Evolutionary conservation across 768 basidiomycete genomes (phyloP).

Genomic region (Boletus subparvulus): DNA sequence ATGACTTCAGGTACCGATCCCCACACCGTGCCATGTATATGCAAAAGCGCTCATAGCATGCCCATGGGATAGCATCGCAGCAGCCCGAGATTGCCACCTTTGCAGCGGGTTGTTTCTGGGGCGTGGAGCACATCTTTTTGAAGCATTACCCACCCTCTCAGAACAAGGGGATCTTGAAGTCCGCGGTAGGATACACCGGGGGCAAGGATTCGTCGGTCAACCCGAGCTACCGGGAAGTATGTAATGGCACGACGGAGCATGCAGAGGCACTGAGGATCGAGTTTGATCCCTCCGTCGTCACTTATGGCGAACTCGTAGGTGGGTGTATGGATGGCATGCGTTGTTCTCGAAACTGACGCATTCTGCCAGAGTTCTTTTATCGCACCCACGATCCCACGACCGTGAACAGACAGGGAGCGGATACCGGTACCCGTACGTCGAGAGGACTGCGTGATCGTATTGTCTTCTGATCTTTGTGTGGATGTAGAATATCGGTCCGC

Average conservation of each 20-base stretch:
- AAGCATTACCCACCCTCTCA: slow-evolving; percentile 71
- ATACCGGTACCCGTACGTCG: slow-evolving; percentile 72
- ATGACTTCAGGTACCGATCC: slow-evolving; percentile 36
- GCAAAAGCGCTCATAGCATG: slow-evolving; percentile 2
- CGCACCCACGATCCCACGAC: slow-evolving; percentile 93
- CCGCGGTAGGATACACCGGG: slow-evolving; percentile 79
- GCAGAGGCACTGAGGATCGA: slow-evolving; percentile 87
- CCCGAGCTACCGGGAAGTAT: slow-evolving; percentile 75
- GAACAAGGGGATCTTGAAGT: slow-evolving; percentile 73
- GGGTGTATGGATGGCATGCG: slow-evolving; percentile 30
- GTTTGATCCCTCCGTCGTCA: slow-evolving; percentile 76
- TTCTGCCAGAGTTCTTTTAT: slow-evolving; percentile 85
- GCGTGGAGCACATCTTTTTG: slow-evolving; percentile 80
- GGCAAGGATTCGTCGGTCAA: slow-evolving; percentile 53
- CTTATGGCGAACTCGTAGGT: slow-evolving; percentile 87
- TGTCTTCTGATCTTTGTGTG: not conserved
- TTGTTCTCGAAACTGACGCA: not conserved
- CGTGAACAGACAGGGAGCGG: slow-evolving; percentile 72
- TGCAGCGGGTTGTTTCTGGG: slow-evolving; percentile 77
- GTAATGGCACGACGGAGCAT: slow-evolving; percentile 78
- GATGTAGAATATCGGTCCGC: slow-evolving; percentile 85
- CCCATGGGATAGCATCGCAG: slow-evolving; percentile 42
- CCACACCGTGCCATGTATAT: not conserved
- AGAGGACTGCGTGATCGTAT: not conserved
- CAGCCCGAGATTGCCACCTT: slow-evolving; percentile 46